Evolutionary conservation across 345 rosid genomes (phyloP).

Genomic region (Combretum micranthum): DNA sequence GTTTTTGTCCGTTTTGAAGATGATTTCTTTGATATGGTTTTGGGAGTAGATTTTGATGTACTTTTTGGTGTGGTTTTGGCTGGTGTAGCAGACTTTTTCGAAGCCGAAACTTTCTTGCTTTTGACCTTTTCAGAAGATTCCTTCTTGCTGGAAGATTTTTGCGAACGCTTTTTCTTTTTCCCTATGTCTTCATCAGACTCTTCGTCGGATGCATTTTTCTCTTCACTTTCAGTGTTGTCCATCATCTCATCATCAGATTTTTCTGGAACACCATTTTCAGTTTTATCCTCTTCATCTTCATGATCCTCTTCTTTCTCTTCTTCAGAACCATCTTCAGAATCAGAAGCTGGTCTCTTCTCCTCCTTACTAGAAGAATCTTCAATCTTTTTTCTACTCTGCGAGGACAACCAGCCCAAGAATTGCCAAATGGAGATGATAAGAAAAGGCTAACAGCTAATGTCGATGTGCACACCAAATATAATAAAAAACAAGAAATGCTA

Average conservation of each 20-base stretch:
- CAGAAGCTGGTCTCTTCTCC: conserved; percentile 28
- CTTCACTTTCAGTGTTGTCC: conserved; percentile 57
- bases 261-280: conserved; percentile 58
- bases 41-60: conserved; percentile 5
- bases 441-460: not conserved
- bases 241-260: conserved; percentile 56
- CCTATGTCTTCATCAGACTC: conserved; percentile 67
- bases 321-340: conserved; percentile 47
- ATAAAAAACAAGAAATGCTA: not conserved
- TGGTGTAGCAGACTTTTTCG: conserved; percentile 37
- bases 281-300: conserved; percentile 36
- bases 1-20: conserved; percentile 35
- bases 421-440: not conserved
- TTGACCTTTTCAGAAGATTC: conserved; percentile 51
- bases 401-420: conserved; percentile 6
- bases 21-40: conserved; percentile 42
- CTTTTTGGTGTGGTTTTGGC: conserved; percentile 29
- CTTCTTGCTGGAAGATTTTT: conserved; percentile 34
- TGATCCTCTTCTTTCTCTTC: conserved; percentile 41
- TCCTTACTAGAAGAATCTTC: conserved; percentile 42
- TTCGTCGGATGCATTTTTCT: conserved; percentile 54
- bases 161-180: conserved; percentile 43
- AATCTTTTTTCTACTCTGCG: conserved; percentile 51
- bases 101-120: conserved; percentile 33
- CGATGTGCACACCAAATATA: not conserved